Evolutionary conservation across 768 basidiomycete species (phyloP).

Genomic region (Daedalea quercina): DNA sequence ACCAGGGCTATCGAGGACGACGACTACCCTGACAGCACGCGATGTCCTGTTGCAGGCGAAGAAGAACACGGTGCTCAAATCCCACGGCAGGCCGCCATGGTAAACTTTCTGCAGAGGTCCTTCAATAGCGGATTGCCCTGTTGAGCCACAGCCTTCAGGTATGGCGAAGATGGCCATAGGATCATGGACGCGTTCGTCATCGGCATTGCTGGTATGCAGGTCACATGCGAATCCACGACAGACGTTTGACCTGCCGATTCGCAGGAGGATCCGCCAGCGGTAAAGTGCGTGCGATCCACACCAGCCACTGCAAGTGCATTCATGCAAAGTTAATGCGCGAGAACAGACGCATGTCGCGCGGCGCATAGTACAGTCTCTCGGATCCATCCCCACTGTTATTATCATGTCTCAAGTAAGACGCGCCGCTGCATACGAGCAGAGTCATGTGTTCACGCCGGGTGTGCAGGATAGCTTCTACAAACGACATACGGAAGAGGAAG

Average conservation of each 20-base stretch:
- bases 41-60: slow-evolving; percentile 26
- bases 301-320: not conserved
- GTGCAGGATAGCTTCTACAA: slow-evolving; percentile 92
- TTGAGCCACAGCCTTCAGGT: slow-evolving; percentile 40
- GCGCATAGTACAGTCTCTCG: slow-evolving; percentile 72
- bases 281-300: slow-evolving; percentile 43
- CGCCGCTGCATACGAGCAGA: not conserved
- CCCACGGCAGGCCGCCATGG: slow-evolving; percentile 86
- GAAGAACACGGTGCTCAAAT: slow-evolving; percentile 75
- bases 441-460: not conserved
- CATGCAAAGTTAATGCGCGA: slow-evolving; percentile 4
- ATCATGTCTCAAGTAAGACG: slow-evolving; percentile 76
- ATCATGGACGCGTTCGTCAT: slow-evolving; percentile 77
- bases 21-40: slow-evolving; percentile 7
- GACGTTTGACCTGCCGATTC: not conserved
- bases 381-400: slow-evolving; percentile 82
- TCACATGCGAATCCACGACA: not conserved
- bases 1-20: slow-evolving; percentile 7
- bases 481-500: slow-evolving; percentile 68
- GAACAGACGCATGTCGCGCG: slow-evolving; percentile 77
- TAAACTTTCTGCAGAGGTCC: slow-evolving; percentile 21
- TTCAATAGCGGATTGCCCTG: slow-evolving; percentile 5
- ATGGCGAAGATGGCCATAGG: slow-evolving; percentile 65
- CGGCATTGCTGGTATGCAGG: slow-evolving; percentile 63
- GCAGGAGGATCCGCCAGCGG: slow-evolving; percentile 83